A percentile compares a stretch with the other conserved stretches of the same genome.
Conservation (phyloP, 2,329 filamentous ascomycete genomes). For the Fusarium sulawesiense region DNA sequence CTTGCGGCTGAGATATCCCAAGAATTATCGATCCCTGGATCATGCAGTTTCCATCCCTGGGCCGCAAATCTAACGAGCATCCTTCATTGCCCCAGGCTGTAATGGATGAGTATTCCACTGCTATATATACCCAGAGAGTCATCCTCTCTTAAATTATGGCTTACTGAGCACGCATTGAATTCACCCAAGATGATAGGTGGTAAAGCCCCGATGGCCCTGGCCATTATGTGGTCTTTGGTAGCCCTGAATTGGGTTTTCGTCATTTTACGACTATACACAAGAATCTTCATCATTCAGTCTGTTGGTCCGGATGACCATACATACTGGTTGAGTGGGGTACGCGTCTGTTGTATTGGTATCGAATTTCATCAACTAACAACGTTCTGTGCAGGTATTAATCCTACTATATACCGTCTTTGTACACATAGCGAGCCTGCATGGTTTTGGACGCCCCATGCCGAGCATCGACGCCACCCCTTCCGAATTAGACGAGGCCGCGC, state of each 20-base stretch:
- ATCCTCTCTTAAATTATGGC: neutral
- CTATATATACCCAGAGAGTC: neutral
- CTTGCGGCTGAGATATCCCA: no score
- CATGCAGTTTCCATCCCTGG: no score
- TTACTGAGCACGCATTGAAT: no score
- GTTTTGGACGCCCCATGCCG: slow-evolving; percentile 49
- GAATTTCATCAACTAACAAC: neutral
- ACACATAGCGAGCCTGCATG: slow-evolving; percentile 46
- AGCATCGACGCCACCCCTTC: slow-evolving; percentile 26
- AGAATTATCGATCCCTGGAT: no score
- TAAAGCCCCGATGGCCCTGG: slow-evolving; percentile 33
- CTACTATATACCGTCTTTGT: slow-evolving; percentile 49
- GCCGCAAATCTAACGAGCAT: no score
- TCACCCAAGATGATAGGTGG: slow-evolving; percentile 33
- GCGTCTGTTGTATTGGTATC: neutral
- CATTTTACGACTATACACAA: slow-evolving; percentile 52
- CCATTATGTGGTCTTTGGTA: slow-evolving; percentile 45
- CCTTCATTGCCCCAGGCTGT: no score
- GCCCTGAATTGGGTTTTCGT: slow-evolving; percentile 48
- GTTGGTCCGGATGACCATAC: slow-evolving; percentile 51
- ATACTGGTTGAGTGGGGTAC: slow-evolving; percentile 36
- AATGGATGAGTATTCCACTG: no score
- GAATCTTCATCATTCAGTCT: slow-evolving; percentile 42
- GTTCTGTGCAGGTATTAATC: slow-evolving; percentile 35
- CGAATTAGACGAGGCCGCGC: slow-evolving; percentile 26